Evolutionary conservation across 2,329 filamentous ascomycete species (phyloP).

Genomic region (Falciphora oryzae): DNA sequence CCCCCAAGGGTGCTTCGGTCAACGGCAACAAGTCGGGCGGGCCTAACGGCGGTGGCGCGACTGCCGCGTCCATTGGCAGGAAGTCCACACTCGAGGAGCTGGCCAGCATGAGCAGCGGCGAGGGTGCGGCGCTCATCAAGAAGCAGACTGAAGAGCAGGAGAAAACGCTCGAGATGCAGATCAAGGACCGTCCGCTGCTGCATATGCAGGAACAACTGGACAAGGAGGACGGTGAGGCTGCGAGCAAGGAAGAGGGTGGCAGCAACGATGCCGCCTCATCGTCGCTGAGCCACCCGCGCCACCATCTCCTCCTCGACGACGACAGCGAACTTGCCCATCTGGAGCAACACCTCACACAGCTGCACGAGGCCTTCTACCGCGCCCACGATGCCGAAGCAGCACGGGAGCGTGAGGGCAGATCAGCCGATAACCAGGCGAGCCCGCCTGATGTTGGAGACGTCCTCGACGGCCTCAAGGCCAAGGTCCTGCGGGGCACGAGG

Average conservation of each 20-base stretch:
- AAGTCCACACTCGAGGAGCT: conserved; percentile 61
- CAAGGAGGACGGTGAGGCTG: conserved; percentile 65
- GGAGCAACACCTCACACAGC: conserved; percentile 64
- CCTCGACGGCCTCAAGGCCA: conserved; percentile 74
- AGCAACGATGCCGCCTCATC: conserved; percentile 25
- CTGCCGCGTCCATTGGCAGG: conserved; percentile 12
- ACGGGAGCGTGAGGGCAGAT: conserved; percentile 16
- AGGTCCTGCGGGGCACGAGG: conserved; percentile 66
- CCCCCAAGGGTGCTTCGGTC: background rate
- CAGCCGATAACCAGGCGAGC: conserved; percentile 31
- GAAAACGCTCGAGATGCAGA: conserved; percentile 78
- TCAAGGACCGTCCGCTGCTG: conserved; percentile 82
- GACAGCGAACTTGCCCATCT: conserved; percentile 77
- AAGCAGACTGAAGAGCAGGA: conserved; percentile 81
- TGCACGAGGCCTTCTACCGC: conserved; percentile 78
- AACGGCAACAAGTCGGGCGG: background rate
- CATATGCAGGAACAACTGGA: conserved; percentile 90
- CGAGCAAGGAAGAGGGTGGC: conserved; percentile 28
- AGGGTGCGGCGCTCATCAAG: conserved; percentile 62
- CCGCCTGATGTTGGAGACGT: conserved; percentile 75
- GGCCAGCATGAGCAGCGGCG: conserved; percentile 67
- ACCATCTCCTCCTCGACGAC: conserved; percentile 81
- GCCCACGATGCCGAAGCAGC: conserved; percentile 60
- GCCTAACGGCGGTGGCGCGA: conserved; percentile 16
- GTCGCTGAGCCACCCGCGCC: conserved; percentile 39